Base-by-base conservation (phyloP, 2,329 filamentous ascomycete species). In the Emergomyces orientalis region DNA sequence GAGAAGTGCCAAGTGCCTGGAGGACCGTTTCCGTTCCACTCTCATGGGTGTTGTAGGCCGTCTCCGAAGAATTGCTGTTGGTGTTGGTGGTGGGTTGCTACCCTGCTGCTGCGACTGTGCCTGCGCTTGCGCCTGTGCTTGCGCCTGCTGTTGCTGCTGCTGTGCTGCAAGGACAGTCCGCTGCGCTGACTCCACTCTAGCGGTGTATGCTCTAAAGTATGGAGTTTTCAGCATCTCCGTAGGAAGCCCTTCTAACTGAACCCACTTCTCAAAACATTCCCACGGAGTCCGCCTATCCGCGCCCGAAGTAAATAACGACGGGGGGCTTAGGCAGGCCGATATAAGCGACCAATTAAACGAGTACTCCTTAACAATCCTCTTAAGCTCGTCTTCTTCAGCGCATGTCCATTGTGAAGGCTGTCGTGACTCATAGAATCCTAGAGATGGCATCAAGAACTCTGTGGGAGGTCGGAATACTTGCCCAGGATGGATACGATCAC, bases 251-350 rank as follows among this genome's bases (percentile, higher is more conserved):
- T 97, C 94, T 14, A 97, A 79, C 68, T 89, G 87, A 62, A 97
- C 89, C 93, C 93, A 99, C 52, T 94, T 85, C 76, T 99, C 94
- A 70, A 99, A 99, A 73, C 94, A 99, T 77, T 99, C 94, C 94
- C 94, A 99, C 0, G 93, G 91, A 2, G 93, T 97, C 57, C 94
- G 85, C 65, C 94, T 84, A 73, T 97, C 93, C 13, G 91, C 86
- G 1, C 90, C 91, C 25, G 92, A 93, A n/a, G 86, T 83, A 71
- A 91, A 95, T 17, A 86, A 74, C 0, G 91, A 95, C 60, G 85
- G 86, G 19, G 88, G 83, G 1, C 86, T 83, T 61, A 97, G 79
- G 64, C 93, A 87, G 68, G 85, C 89, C 1, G 92, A 90, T 61
- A 97, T 96, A 5, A 99, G 81, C 2, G 91, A 95, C 94, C 94